Evolutionary conservation across 257 asterid species (phyloP).

Genomic region (Solanum habrochaites): DNA sequence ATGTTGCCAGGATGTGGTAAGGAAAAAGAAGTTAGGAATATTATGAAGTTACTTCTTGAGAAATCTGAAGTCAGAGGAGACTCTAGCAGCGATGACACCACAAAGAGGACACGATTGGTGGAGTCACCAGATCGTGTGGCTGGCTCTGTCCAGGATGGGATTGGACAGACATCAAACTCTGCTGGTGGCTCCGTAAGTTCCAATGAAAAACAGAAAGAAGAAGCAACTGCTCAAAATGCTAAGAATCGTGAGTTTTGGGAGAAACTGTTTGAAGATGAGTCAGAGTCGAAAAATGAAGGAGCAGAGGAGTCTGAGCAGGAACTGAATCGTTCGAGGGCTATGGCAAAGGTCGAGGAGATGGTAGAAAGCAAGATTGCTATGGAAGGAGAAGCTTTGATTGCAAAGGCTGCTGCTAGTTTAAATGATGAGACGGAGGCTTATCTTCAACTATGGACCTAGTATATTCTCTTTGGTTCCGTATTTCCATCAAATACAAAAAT

Average conservation of each 20-base stretch:
- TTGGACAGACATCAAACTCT: neutral
- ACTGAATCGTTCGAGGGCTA: neutral
- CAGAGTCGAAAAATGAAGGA: slow-evolving; percentile 4
- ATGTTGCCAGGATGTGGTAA: neutral
- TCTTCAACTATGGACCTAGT: slow-evolving; percentile 10
- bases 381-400: neutral
- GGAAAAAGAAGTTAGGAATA: neutral
- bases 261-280: slow-evolving; percentile 15
- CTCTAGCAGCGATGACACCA: neutral
- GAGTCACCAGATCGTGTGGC: neutral
- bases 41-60: slow-evolving; percentile 5
- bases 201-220: neutral
- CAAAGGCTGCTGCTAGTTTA: neutral
- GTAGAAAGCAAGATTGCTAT: slow-evolving; percentile 4
- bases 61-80: slow-evolving; percentile 5
- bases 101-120: neutral
- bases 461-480: neutral
- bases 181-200: slow-evolving; percentile 10
- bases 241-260: slow-evolving; percentile 19
- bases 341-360: slow-evolving; percentile 9
- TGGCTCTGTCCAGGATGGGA: neutral
- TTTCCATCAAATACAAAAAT: neutral
- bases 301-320: slow-evolving; percentile 2
- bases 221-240: neutral
- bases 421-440: slow-evolving; percentile 1